Evolutionary conservation across 805 yeast genomes (phyloP), one percentile per base, ranked within the genome.

Genomic region (Peterozyma toletana): DNA sequence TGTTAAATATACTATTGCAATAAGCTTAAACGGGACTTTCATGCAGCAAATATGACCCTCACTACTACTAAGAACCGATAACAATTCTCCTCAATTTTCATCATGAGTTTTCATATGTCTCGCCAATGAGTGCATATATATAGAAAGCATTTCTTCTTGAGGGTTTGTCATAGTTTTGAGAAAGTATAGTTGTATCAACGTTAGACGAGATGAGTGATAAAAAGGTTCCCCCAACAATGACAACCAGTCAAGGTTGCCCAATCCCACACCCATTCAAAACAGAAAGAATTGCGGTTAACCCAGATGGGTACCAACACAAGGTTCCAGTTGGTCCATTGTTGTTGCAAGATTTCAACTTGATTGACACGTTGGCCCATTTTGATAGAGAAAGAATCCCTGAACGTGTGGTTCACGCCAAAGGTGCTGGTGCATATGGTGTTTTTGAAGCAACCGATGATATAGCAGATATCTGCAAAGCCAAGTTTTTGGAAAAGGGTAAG

Each of bases 361-460:
- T 87, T 54, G 96, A 87, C 56, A 75, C 87, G 2, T 64, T 87
- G 45, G 90, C 95, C 16, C 96, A 86, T 63, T 87, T 87, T 56
- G 95, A 86, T 66, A 74, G 95, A 53, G 96, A 87, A 66, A 72
- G 96, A 64, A 83, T 87, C 51, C 96, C 96, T 11, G 96, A 88
- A 68, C 75, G 96, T 66, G 95, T 87, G 45, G 96, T 88, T 33
- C 96, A 87, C 59, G 96, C 96, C 43, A 87, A 87, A 62, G 96
- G 96, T 53, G 84, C 90, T 11, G 96, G 96, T 58, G 96, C 96
- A 9, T 86, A 72, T 60, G 96, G 96, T 52, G 75, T 72, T 52
- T 88, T 88, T 60, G 95, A 85, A 63, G 90, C 83, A 42, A 87
- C 96, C 11, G 91, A 87, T 53, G 95, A 86, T 55, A 80, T 86